Base-by-base conservation (phyloP, 2,329 filamentous ascomycete genomes). In the Sporothrix phasma region DNA sequence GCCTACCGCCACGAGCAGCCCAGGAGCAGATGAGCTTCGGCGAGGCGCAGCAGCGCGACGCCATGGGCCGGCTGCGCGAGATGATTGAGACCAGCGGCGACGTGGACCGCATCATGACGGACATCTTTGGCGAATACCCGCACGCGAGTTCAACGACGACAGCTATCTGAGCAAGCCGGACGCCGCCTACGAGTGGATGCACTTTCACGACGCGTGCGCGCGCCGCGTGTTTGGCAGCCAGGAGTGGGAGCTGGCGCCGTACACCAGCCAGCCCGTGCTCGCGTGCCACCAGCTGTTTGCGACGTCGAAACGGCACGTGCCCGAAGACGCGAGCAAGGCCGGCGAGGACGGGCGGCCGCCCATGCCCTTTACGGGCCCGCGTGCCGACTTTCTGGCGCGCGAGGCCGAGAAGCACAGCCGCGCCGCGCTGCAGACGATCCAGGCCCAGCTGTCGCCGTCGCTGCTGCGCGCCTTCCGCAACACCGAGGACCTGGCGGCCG, bases 281-380 rank as follows among this genome's bases (percentile, higher is more conserved):
- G 94, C 90, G 3, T 97, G 96, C 72, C 95, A 99, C 73, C 81
- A 90, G 71, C 82, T 99, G 13, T 99, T 99, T 72, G 90, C 92
- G 3, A 88, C 89, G 0, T 84, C 88, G 29, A 81, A 81, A 41
- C 81, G 81, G 63, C 79, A 79, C 70, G 71, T 75, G 67, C 70
- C 74, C 58, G 75, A 73, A 65, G 22, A 31, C 73, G 73, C 41
- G 22, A 76, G 74, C n/a, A n/a, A n/a, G 66, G 78, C 79, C 73
- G 79, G 77, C 1, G 75, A 60, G 3, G 77, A 78, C 1, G 75
- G 76, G 2, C 19, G 19, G 0, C 77, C 78, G 17, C 80, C 83
- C 31, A 79, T 82, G 0, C 90, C 92, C 1, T 97, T 97, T 72
- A 85, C 89, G 0, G 92, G 92, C 0, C 87, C 89, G 0, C 82